Evolutionary conservation across 139 green algal genomes (phyloP).

Genomic region (Chara braunii): DNA sequence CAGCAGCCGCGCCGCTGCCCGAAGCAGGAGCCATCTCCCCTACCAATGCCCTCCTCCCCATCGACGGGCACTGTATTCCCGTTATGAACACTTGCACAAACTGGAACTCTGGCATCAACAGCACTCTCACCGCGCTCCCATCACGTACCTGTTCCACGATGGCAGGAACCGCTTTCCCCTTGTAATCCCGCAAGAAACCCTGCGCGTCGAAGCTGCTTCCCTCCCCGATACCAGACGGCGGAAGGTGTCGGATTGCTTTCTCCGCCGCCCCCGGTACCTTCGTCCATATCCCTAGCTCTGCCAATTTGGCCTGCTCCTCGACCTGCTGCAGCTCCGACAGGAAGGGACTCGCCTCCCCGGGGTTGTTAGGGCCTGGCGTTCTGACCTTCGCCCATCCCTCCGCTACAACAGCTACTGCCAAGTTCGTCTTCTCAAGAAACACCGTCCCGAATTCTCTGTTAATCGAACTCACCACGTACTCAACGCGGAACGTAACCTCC

Average conservation of each 20-base stretch:
- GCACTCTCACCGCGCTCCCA: slow-evolving; percentile 65
- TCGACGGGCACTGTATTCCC: slow-evolving; percentile 69
- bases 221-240: slow-evolving; percentile 19
- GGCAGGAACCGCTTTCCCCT: slow-evolving; percentile 55
- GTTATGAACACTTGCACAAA: slow-evolving; percentile 61
- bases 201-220: slow-evolving; percentile 34
- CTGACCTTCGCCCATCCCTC: slow-evolving; percentile 74
- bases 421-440: slow-evolving; percentile 73
- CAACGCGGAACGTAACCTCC: slow-evolving; percentile 72
- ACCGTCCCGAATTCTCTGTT: slow-evolving; percentile 83
- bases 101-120: slow-evolving; percentile 59
- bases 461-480: slow-evolving; percentile 78
- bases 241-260: slow-evolving; percentile 33
- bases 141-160: slow-evolving; percentile 81
- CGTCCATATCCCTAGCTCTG: slow-evolving; percentile 66
- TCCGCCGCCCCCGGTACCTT: slow-evolving; percentile 49
- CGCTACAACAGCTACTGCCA: slow-evolving; percentile 58
- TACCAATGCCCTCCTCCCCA: slow-evolving; percentile 49
- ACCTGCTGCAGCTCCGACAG: slow-evolving; percentile 67
- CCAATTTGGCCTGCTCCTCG: slow-evolving; percentile 59
- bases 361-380: slow-evolving; percentile 67
- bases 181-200: slow-evolving; percentile 49
- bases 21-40: slow-evolving; percentile 1
- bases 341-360: slow-evolving; percentile 65
- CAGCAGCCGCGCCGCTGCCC: neutral